phyloP scores from a whole-genome alignment of 2,329 filamentous ascomycete species.

The Colletotrichum eleusines region DNA sequence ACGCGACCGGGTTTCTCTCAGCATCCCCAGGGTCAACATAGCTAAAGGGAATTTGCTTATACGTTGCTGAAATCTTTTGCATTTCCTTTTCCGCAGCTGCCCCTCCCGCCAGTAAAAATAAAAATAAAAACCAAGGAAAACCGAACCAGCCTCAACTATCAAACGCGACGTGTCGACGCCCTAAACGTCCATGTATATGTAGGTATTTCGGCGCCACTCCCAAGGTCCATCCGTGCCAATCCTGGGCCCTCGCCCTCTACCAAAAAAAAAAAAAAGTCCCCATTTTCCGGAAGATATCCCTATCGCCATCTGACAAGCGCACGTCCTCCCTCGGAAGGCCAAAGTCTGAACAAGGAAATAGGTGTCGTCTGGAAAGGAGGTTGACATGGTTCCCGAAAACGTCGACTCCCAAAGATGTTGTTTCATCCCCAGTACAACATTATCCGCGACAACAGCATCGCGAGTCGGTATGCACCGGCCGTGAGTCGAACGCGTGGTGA shows the following conservation, averaged over 20 bases:
- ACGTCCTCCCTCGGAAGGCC: slow-evolving; percentile 11
- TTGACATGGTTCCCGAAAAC: not conserved
- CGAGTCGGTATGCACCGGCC: too few species aligned
- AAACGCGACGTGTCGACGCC: slow-evolving; percentile 38
- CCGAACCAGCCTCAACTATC: slow-evolving; percentile 15
- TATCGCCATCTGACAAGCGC: slow-evolving; percentile 13
- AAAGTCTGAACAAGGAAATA: slow-evolving; percentile 27
- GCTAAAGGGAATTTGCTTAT: not conserved
- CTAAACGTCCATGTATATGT: slow-evolving; percentile 37
- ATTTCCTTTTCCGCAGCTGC: slow-evolving; percentile 27
- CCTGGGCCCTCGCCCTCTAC: slow-evolving; percentile 27
- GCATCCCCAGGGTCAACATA: not conserved
- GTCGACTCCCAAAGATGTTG: slow-evolving; percentile 2
- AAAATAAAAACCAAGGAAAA: not conserved
- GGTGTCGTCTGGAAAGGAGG: slow-evolving; percentile 8
- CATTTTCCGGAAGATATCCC: slow-evolving; percentile 17
- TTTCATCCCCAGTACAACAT: not conserved
- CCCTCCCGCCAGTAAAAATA: too few species aligned
- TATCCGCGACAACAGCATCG: not conserved
- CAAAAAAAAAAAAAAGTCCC: slow-evolving; percentile 21
- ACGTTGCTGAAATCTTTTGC: slow-evolving; percentile 28
- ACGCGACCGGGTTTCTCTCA: not conserved
- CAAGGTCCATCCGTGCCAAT: slow-evolving; percentile 28
- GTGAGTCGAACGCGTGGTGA: not conserved
- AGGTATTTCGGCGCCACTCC: slow-evolving; percentile 33